Evolutionary conservation across 2,329 filamentous ascomycete species (phyloP), one percentile per base, ranked within the genome.

Genomic region (Fusarium pseudograminearum): DNA sequence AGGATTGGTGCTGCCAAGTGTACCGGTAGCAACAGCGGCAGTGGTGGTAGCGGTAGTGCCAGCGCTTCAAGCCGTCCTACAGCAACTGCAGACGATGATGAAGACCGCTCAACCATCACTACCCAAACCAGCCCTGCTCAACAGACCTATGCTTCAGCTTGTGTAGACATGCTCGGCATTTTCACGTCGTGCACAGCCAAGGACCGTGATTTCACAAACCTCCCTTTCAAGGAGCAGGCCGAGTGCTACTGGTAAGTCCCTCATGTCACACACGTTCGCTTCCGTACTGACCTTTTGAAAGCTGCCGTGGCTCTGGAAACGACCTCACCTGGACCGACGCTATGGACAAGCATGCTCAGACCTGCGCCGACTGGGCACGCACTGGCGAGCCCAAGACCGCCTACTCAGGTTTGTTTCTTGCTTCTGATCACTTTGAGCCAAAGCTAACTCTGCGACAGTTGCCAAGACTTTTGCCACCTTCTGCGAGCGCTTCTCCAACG

Each of bases 161-260:
- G 76, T 57, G 30, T 46, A 40, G 65, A 70, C 31, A 78, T 79
- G 77, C 41, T 75, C 18, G 62, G 47, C 28, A 52, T 78, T 48
- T 78, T 72, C 51, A 54, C 57, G 22, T 75, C 75, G 4, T 79
- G 77, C 60, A 70, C 67, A 40, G 58, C 41, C 12, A 55, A 70
- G 38, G 71, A 74, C 24, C 57, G 56, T 7, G 67, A 68, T 22
- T 79, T 79, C 62, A 66, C 69, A n/a, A 41, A 64, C 7, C 56
- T 77, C 24, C 73, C 73, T 24, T 71, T 55, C 57, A 65, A 47
- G 22, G 69, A 75, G 31, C 77, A 79, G 47, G 77, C 78, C 20
- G 64, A 71, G 20, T 79, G 78, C 71, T 78, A 77, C 68, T 79
- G 78, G 78, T 79, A 51, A 61, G 76, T 63, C 7, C 8, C 18